Conservation (phyloP, 2,329 filamentous ascomycete genomes). For the Clarireedia homoeocarpa region DNA sequence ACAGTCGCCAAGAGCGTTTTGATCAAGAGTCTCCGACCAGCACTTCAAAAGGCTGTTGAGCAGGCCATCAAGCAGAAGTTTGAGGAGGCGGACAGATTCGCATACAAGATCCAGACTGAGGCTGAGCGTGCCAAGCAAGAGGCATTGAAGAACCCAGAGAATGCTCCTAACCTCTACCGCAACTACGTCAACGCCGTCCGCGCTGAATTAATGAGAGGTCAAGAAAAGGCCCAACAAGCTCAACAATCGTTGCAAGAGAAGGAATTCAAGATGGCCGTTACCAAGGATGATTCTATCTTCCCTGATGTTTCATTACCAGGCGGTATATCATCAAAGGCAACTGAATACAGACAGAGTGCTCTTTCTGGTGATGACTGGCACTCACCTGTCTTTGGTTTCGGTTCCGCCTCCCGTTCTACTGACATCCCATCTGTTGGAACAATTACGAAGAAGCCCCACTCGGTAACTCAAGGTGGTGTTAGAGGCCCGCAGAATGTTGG, state of each 20-base stretch:
- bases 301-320: conserved; percentile 77
- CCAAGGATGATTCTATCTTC: conserved; percentile 88
- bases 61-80: conserved; percentile 77
- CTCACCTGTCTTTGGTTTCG: conserved; percentile 86
- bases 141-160: conserved; percentile 35
- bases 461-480: conserved; percentile 21
- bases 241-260: conserved; percentile 59
- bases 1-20: conserved; percentile 78
- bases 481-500: conserved; percentile 23
- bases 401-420: conserved; percentile 62
- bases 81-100: conserved; percentile 61
- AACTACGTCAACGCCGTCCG: conserved; percentile 73
- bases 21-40: conserved; percentile 75
- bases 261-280: conserved; percentile 76
- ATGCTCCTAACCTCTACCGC: conserved; percentile 75
- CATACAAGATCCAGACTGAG: conserved; percentile 75
- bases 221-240: conserved; percentile 75
- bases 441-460: conserved; percentile 46
- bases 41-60: conserved; percentile 78
- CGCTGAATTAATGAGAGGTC: conserved; percentile 64
- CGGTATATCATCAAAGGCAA: conserved; percentile 87
- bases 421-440: conserved; percentile 54
- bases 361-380: conserved; percentile 89
- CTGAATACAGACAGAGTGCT: conserved; percentile 84
- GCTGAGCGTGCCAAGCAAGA: conserved; percentile 65